Conservation (phyloP, 208 protist species). For the Strigomonas galati region DNA sequence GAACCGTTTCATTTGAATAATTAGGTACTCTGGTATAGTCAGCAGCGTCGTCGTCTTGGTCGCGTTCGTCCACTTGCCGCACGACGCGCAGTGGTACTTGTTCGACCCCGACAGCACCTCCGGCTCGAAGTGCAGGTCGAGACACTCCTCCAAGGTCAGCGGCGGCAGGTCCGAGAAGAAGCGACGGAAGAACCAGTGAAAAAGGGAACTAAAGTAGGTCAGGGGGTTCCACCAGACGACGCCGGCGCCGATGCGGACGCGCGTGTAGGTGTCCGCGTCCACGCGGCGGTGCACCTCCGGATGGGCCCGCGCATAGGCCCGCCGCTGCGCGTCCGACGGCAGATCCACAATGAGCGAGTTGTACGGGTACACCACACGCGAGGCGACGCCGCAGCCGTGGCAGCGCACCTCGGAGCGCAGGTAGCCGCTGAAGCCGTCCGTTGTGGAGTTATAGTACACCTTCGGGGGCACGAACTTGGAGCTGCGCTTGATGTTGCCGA, state of each 20-base stretch:
- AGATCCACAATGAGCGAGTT: constrained; percentile 75
- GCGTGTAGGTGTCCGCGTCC: constrained; percentile 24
- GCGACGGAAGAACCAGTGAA: constrained; percentile 22
- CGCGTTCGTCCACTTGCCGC: constrained; percentile 54
- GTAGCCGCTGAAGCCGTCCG: constrained; percentile 81
- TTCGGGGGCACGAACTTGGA: constrained; percentile 41
- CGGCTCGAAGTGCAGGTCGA: constrained; percentile 85
- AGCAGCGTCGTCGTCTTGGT: constrained; percentile 77
- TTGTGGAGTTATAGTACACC: constrained; percentile 60
- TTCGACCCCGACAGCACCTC: constrained; percentile 61
- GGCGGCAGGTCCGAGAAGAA: constrained; percentile 21
- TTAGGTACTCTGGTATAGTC: constrained; percentile 72
- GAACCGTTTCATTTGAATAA: constrained; percentile 90
- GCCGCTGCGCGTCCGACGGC: constrained; percentile 48
- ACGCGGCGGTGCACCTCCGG: constrained; percentile 40
- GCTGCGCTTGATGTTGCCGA: constrained; percentile 12
- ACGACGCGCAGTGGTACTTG: constrained; percentile 77
- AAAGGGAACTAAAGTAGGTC: constrained; percentile 5
- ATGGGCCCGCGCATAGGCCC: constrained; percentile 40
- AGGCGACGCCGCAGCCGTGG: constrained; percentile 52
- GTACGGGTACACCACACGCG: constrained; percentile 67
- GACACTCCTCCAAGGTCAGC: constrained; percentile 83
- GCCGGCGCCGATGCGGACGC: constrained; percentile 17
- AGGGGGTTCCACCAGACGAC: constrained; percentile 66
- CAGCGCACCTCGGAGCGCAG: constrained; percentile 67